Evolutionary conservation across 31 red algal species (phyloP), one percentile per base, ranked within the genome.

Genomic region (Bonnemaisonia californica): DNA sequence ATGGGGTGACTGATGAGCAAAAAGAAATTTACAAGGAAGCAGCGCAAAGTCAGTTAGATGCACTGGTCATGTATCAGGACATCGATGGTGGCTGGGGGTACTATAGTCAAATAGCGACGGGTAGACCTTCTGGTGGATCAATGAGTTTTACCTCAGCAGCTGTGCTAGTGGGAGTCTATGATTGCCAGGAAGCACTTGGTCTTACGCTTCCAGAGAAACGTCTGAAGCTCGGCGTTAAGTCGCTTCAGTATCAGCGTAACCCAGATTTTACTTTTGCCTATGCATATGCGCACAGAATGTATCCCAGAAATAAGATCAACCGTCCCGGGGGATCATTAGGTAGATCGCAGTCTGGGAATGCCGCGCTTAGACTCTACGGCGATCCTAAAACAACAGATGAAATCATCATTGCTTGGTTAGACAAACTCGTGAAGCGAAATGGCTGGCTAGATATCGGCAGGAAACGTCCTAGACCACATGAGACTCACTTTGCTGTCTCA

Each of bases 51-150:
- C n/a, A 66, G 27, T 13, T 66, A 66, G 28, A 66, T 27, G 27
- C 18, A 13, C 24, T 66, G 13, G 27, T 30, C 16, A 21, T 21
- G 13, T 66, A 27, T 30, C n/a, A 66, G 28, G 62, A 66, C 24
- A 30, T 66, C 24, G 27, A 66, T 30, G 62, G 62, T 30, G 62
- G 62, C 24, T 66, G 62, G 62, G 62, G 62, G 13, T 66, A 66
- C 24, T 30, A 27, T 30, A 30, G 27, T 30, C 27, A 13, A 13
- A 66, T 27, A 21, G 62, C 62, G 12, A 66, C 62, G n/a, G n/a
- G 12, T 12, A 66, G 27, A 27, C 62, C 62, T 12, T 66, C 62
- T 30, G 62, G 62, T 13, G 27, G 18, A 13, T 27, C 62, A 13
- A 66, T 30, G n/a, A 66, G 62, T 30, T 66, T 66, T 30, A 66